Evolutionary conservation across 495 filamentous ascomycete genomes (phyloP), one percentile per base, ranked within the genome.

Genomic region (Emericellopsis terricola): DNA sequence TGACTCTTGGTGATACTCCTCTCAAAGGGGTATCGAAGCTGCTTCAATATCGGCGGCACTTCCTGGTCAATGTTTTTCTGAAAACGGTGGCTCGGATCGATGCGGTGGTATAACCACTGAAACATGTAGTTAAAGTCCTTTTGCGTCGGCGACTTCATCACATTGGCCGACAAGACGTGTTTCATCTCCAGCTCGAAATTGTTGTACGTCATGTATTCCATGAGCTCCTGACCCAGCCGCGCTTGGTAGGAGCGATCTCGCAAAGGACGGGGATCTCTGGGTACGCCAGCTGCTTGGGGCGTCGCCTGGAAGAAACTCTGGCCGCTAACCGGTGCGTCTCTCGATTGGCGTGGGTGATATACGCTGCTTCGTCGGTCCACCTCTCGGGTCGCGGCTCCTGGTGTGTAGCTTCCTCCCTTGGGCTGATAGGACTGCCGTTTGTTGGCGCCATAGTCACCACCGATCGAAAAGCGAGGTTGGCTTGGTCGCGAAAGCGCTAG

Each of bases 131-230:
- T 82, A 56, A 96, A 99, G 51, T 99, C 89, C 48, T 96, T 99
- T 45, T 94, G 84, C 3, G 86, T 96, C n/a, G 89, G 91, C 24
- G 78, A 85, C 32, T 77, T 82, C 46, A 89, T 70, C 13, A 81
- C 78, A 41, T 94, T 94, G 32, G 82, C 75, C 2, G 78, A 75
- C 19, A 99, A 62, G 19, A 75, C 76, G 51, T 94, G 76, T 48
- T 91, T 92, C 78, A 89, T 93, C 41, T 92, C 84, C 68, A 94
- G 73, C 59, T 99, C 89, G 45, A 96, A 99, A 40, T 89, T 87
- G 47, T 89, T 73, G 19, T 81, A 70, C 4, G 83, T 71, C 39
- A 96, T 60, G 46, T 92, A 99, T 33, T 99, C 91, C 40, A 92
- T 54, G 11, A 99, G 59, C 49, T 99, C 83, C 41, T 89, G 80